Conservation (phyloP, 2,329 filamentous ascomycete species). For the Incumbomyces delicatus region DNA sequence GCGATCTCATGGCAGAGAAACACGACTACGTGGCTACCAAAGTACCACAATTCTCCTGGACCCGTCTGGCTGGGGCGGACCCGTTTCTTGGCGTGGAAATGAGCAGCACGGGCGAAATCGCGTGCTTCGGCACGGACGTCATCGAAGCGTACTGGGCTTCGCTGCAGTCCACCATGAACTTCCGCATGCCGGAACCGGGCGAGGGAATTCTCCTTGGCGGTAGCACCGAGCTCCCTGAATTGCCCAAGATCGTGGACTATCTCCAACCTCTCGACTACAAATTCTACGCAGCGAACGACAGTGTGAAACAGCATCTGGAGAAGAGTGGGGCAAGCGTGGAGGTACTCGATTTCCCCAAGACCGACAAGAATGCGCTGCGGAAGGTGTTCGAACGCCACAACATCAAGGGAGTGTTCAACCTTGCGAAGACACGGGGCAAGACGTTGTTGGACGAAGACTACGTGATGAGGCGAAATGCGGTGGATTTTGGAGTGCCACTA, state of each 20-base stretch:
- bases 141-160: slow-evolving; percentile 97
- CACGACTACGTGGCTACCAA: slow-evolving; percentile 93
- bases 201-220: slow-evolving; percentile 94
- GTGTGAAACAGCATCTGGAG: slow-evolving; percentile 79
- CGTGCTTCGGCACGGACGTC: slow-evolving; percentile 93
- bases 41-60: slow-evolving; percentile 98
- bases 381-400: slow-evolving; percentile 97
- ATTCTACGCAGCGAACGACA: slow-evolving; percentile 71
- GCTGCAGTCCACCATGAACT: slow-evolving; percentile 97
- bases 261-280: slow-evolving; percentile 87
- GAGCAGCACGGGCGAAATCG: slow-evolving; percentile 94
- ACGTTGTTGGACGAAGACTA: slow-evolving; percentile 88
- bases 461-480: slow-evolving; percentile 94
- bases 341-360: slow-evolving; percentile 91
- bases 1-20: slow-evolving; percentile 80
- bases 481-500: slow-evolving; percentile 93
- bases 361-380: slow-evolving; percentile 87
- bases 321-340: slow-evolving; percentile 48
- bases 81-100: slow-evolving; percentile 98
- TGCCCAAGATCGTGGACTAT: slow-evolving; percentile 75
- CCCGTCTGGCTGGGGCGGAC: slow-evolving; percentile 89
- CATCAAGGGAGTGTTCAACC: slow-evolving; percentile 90
- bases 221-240: slow-evolving; percentile 59
- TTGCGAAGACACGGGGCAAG: slow-evolving; percentile 74
- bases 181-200: slow-evolving; percentile 87